phyloP scores from a whole-genome alignment of 1,139 yeast species.

The Yamadazyma dushanensis region DNA sequence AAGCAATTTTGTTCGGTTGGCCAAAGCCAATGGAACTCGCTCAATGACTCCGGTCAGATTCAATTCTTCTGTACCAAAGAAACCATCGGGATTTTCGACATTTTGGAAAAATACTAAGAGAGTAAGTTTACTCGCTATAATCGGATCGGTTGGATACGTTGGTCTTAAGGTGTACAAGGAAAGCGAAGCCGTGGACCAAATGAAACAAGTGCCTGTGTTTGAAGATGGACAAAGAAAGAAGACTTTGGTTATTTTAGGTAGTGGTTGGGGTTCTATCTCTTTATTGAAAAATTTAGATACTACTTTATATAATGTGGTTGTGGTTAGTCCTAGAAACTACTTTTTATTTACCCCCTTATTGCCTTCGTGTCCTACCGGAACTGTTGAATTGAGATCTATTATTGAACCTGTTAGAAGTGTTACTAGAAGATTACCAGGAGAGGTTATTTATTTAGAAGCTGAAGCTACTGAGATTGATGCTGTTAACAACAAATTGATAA shows the following conservation, averaged over 20 bases:
- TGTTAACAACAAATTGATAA: constrained; percentile 45
- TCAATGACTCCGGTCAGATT: constrained; percentile 10
- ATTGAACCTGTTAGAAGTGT: constrained; percentile 20
- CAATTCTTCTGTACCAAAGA: constrained; percentile 13
- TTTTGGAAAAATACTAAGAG: constrained; percentile 34
- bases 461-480: constrained; percentile 86
- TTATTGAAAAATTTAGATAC: constrained; percentile 84
- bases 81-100: constrained; percentile 14
- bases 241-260: constrained; percentile 84
- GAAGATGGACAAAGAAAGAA: constrained; percentile 77
- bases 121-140: constrained; percentile 26
- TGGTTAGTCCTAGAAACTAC: constrained; percentile 92
- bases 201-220: constrained; percentile 55
- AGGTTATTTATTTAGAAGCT: constrained; percentile 86
- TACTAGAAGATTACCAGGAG: constrained; percentile 55
- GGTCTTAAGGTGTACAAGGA: constrained; percentile 61
- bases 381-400: constrained; percentile 86
- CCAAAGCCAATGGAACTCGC: neutral
- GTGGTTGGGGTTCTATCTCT: constrained; percentile 93
- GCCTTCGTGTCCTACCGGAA: constrained; percentile 93
- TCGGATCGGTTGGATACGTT: constrained; percentile 48
- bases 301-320: constrained; percentile 79
- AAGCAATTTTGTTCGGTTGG: constrained; percentile 4
- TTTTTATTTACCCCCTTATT: constrained; percentile 91
- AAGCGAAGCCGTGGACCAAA: constrained; percentile 58